Evolutionary conservation across 306 rosid genomes (phyloP).

Genomic region (Luffa acutangula): DNA sequence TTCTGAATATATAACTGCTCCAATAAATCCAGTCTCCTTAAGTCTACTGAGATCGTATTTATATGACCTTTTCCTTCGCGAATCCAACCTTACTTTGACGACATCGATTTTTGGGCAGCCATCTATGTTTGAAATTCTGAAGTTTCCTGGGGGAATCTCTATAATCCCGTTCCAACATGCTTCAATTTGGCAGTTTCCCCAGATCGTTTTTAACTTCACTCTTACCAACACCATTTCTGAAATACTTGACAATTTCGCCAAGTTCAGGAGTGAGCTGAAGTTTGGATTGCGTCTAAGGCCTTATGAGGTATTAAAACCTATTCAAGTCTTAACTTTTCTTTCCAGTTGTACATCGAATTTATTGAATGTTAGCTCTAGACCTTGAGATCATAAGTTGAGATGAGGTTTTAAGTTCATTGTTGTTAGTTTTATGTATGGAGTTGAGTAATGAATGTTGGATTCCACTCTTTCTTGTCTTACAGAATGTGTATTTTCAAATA

Average conservation of each 20-base stretch:
- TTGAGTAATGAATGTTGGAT: not conserved
- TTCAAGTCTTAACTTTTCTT: not conserved
- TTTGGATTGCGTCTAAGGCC: conserved; percentile 47
- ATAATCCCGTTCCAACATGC: conserved; percentile 57
- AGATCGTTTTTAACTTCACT: conserved; percentile 72
- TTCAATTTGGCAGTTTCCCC: conserved; percentile 55
- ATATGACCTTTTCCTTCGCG: conserved; percentile 57
- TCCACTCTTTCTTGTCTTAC: conserved; percentile 19
- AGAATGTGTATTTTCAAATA: conserved; percentile 66
- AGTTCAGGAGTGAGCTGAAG: conserved; percentile 57
- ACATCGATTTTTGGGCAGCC: conserved; percentile 56
- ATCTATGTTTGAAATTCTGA: conserved; percentile 55
- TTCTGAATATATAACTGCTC: conserved; percentile 49
- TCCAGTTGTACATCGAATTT: not conserved
- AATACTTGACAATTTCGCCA: conserved; percentile 41
- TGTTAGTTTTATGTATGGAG: not conserved
- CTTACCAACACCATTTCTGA: conserved; percentile 59
- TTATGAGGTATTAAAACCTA: conserved; percentile 50
- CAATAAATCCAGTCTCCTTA: conserved; percentile 52
- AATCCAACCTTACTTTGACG: conserved; percentile 68
- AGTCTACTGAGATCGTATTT: conserved; percentile 65
- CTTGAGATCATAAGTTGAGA: not conserved
- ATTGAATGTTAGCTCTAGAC: not conserved
- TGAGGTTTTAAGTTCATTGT: not conserved
- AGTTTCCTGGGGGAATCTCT: conserved; percentile 69